phyloP scores from a whole-genome alignment of 129 eudicot genomes.

The Lonicera japonica region DNA sequence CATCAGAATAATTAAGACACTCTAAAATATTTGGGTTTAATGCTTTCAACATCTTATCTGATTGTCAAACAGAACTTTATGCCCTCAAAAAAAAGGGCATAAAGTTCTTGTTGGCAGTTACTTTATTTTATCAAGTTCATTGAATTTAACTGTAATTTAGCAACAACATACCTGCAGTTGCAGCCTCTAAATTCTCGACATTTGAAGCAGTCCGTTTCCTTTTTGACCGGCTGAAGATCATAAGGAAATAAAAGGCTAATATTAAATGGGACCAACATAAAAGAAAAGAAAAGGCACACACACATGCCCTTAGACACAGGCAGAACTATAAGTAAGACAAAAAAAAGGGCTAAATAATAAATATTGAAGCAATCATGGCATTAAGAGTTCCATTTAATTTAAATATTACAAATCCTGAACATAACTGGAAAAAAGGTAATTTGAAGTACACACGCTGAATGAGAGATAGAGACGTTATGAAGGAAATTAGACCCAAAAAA shows the following conservation, averaged over 20 bases:
- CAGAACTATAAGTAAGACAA: conserved; percentile 1
- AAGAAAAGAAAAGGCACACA: not conserved
- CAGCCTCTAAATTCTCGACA: conserved; percentile 67
- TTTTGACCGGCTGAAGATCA: conserved; percentile 57
- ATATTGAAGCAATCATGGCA: not conserved
- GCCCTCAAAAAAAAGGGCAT: not conserved
- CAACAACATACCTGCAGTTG: conserved; percentile 53
- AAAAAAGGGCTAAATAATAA: not conserved
- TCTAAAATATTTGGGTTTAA: not conserved
- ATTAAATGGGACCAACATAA: conserved; percentile 6
- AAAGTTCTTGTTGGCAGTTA: not conserved
- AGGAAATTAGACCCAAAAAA: not conserved
- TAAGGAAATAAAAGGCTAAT: not conserved
- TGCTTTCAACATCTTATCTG: not conserved
- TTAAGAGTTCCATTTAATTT: not conserved
- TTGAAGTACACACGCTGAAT: not conserved
- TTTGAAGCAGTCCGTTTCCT: conserved; percentile 67
- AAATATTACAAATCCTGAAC: not conserved
- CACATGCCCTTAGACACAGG: not conserved
- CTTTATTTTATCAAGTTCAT: not conserved
- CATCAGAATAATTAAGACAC: not conserved
- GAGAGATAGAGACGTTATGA: not conserved
- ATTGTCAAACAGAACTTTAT: too few species aligned
- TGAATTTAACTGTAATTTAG: not conserved
- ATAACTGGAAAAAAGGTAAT: not conserved